These are phyloP conservation scores for Cryptosporidium baileyi DNA, from an alignment of 169 alveolate species.

Conservation along the genomic window DNA sequence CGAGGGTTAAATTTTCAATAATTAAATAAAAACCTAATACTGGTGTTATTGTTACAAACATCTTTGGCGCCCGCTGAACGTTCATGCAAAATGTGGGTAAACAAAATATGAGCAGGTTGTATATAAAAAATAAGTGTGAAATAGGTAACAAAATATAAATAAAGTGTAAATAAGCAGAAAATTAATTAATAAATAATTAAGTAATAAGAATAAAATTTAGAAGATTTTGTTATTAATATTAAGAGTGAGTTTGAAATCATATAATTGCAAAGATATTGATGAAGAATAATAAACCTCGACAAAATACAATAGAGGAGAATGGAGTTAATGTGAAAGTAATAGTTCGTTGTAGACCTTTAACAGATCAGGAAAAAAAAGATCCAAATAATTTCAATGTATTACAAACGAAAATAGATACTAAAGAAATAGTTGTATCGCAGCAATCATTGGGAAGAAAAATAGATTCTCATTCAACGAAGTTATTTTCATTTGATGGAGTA, in stretches of 20 bases:
- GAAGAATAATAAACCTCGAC: conserved; percentile 34
- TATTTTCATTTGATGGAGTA: conserved; percentile 79
- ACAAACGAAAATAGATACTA: conserved; percentile 71
- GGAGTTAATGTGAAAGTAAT: conserved; percentile 80
- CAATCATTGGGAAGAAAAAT: conserved; percentile 48
- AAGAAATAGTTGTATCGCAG: conserved; percentile 70
- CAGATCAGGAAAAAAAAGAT: conserved; percentile 80
- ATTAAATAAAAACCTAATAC: too few species aligned
- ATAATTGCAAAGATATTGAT: neutral
- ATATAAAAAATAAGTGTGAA: neutral
- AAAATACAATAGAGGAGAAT: conserved; percentile 48
- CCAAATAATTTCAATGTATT: conserved; percentile 74
- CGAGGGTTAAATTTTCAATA: too few species aligned
- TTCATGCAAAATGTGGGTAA: conserved; percentile 68
- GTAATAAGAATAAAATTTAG: neutral
- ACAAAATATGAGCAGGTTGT: neutral
- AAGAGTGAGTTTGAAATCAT: neutral
- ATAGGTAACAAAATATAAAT: neutral
- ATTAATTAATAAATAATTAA: neutral
- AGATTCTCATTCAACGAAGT: conserved; percentile 70
- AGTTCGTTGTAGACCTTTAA: conserved; percentile 86
- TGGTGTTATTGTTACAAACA: conserved; percentile 6
- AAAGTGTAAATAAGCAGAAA: neutral
- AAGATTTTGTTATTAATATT: neutral
- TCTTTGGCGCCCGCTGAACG: conserved; percentile 48